Conservation (phyloP, 2,329 filamentous ascomycete species). For the Phialophora macrospora region DNA sequence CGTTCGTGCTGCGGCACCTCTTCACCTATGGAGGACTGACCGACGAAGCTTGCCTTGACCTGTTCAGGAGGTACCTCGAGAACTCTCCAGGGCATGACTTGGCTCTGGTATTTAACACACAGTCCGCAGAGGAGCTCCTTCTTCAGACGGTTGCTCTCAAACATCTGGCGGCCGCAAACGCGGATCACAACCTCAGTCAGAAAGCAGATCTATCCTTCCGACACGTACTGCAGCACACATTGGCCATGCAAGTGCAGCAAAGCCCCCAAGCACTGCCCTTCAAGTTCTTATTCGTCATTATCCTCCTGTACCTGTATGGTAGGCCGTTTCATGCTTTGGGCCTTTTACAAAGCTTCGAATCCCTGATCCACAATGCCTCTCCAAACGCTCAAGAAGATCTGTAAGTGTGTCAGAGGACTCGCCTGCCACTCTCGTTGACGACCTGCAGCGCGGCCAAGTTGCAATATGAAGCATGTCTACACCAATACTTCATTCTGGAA, state of each 20-base stretch:
- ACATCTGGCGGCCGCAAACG: not conserved
- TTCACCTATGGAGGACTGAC: constrained; percentile 18
- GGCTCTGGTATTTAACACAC: constrained; percentile 10
- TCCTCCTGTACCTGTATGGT: constrained; percentile 18
- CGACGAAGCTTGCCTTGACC: constrained; percentile 7
- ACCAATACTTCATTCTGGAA: constrained; percentile 21
- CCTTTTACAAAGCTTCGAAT: constrained; percentile 19
- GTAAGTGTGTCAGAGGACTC: not conserved
- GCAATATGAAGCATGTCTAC: constrained; percentile 18
- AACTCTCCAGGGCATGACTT: constrained; percentile 1
- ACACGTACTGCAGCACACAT: constrained; percentile 16
- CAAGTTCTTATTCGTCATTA: constrained; percentile 21
- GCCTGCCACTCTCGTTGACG: not conserved
- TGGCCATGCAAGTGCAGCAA: constrained; percentile 16
- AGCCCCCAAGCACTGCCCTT: constrained; percentile 16
- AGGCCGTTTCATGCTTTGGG: constrained; percentile 18
- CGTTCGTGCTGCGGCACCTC: constrained; percentile 20
- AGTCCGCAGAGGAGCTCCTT: constrained; percentile 17
- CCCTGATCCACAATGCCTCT: constrained; percentile 11
- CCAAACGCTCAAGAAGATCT: constrained; percentile 10
- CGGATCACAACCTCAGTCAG: constrained; percentile 5
- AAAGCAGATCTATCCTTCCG: constrained; percentile 20
- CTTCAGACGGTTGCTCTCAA: constrained; percentile 19
- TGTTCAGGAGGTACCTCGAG: constrained; percentile 4
- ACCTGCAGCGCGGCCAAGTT: constrained; percentile 6